These are phyloP conservation scores for Cadophora gregata DNA, from an alignment of 2,329 filamentous ascomycete genomes.

Conservation along the genomic window DNA sequence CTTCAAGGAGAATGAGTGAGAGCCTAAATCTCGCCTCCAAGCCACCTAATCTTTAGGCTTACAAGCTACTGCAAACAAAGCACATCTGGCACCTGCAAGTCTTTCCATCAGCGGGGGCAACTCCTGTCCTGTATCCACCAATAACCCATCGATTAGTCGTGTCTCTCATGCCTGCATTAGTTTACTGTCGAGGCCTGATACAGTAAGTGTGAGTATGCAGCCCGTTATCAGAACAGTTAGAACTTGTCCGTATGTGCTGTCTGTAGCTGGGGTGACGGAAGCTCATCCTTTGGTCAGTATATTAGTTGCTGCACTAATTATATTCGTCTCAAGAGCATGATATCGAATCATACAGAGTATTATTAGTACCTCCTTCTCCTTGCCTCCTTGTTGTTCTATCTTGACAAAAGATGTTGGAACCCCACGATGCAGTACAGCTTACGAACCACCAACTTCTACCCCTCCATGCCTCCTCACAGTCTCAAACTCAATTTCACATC, in stretches of 20 bases:
- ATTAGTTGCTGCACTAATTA: background rate
- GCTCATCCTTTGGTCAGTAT: background rate
- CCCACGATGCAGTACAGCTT: background rate
- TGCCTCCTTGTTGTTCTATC: background rate
- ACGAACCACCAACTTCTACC: background rate
- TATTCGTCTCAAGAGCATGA: background rate
- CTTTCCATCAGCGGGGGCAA: background rate
- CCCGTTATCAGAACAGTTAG: conserved; percentile 12
- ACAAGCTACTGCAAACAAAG: background rate
- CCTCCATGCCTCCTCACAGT: background rate
- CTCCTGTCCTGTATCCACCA: conserved; percentile 9
- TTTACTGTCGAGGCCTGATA: background rate
- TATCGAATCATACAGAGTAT: background rate
- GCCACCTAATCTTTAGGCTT: background rate
- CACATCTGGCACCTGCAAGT: background rate
- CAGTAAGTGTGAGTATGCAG: background rate
- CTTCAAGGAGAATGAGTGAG: background rate
- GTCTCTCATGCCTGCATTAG: background rate
- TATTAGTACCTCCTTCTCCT: background rate
- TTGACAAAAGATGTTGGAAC: background rate
- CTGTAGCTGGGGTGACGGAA: background rate
- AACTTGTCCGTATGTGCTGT: background rate
- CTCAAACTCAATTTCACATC: background rate
- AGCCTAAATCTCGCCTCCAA: background rate
- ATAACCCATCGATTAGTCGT: background rate